phyloP scores from a whole-genome alignment of 2,329 filamentous ascomycete genomes.

The Trichoderma sp. region DNA sequence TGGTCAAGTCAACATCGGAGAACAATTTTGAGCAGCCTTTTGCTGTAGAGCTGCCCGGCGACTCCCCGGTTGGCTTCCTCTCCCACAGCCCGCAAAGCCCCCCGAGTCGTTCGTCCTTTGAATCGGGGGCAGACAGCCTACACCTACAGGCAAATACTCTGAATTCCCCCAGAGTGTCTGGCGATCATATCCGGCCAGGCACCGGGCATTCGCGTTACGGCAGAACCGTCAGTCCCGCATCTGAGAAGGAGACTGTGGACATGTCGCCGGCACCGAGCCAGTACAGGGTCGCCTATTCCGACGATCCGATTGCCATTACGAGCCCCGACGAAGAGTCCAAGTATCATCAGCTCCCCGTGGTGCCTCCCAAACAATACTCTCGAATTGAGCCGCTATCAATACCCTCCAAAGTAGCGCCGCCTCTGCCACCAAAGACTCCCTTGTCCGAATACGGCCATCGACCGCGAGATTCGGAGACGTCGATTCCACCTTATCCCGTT shows the following conservation, averaged over 20 bases:
- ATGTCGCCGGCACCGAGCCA: slow-evolving; percentile 60
- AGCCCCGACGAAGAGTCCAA: slow-evolving; percentile 59
- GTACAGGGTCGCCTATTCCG: slow-evolving; percentile 58
- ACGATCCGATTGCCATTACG: slow-evolving; percentile 69
- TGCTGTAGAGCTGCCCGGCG: slow-evolving; percentile 60
- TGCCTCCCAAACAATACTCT: slow-evolving; percentile 27
- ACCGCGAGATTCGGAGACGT: slow-evolving; percentile 37
- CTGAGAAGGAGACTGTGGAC: slow-evolving; percentile 54
- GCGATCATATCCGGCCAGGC: slow-evolving; percentile 45
- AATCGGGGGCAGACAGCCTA: slow-evolving; percentile 55
- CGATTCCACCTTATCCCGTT: slow-evolving; percentile 73
- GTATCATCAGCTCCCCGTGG: slow-evolving; percentile 35
- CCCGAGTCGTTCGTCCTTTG: slow-evolving; percentile 55
- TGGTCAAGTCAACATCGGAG: slow-evolving; percentile 44
- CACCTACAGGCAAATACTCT: slow-evolving; percentile 40
- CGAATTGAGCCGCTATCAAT: slow-evolving; percentile 66
- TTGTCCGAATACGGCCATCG: slow-evolving; percentile 51
- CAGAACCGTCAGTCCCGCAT: slow-evolving; percentile 35
- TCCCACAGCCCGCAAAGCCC: slow-evolving; percentile 41
- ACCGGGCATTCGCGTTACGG: slow-evolving; percentile 33
- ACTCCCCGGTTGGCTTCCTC: slow-evolving; percentile 45
- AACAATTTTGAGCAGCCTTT: slow-evolving; percentile 48
- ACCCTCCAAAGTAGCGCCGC: slow-evolving; percentile 78
- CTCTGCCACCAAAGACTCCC: slow-evolving; percentile 76
- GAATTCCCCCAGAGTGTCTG: slow-evolving; percentile 53